Conservation (phyloP, 306 rosid genomes). For the Castanea crenata region DNA sequence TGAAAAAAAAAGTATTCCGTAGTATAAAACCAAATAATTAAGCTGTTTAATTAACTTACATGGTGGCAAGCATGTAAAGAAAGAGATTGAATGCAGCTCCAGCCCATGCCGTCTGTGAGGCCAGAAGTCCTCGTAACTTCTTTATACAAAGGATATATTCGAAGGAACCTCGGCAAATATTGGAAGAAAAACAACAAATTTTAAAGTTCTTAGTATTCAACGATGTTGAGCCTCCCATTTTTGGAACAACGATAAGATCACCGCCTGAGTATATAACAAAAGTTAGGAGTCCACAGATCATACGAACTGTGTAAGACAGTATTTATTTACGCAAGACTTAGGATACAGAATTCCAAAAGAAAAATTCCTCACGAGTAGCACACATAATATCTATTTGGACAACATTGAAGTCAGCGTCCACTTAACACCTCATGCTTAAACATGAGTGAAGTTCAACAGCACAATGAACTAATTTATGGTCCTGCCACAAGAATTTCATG, state of each 20-base stretch:
- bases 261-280: slow-evolving; percentile 48
- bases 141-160: slow-evolving; percentile 81
- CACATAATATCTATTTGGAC: slow-evolving; percentile 8
- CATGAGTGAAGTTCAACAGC: not conserved
- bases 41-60: slow-evolving; percentile 50
- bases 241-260: slow-evolving; percentile 70
- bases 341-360: not conserved
- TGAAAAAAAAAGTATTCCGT: not conserved
- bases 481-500: not conserved
- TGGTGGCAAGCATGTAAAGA: slow-evolving; percentile 96
- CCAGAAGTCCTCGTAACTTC: slow-evolving; percentile 96
- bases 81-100: slow-evolving; percentile 96
- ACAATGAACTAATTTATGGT: not conserved
- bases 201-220: slow-evolving; percentile 80
- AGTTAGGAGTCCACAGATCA: slow-evolving; percentile 11
- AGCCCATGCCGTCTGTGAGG: slow-evolving; percentile 97
- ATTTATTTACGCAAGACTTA: not conserved
- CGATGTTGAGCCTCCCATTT: slow-evolving; percentile 57
- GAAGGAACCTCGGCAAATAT: slow-evolving; percentile 74
- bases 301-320: not conserved
- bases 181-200: slow-evolving; percentile 76
- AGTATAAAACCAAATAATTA: not conserved
- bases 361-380: slow-evolving; percentile 4
- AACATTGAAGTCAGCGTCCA: not conserved
- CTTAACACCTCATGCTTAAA: not conserved